Evolutionary conservation across 2,329 filamentous ascomycete species (phyloP).

Genomic region (Diplodia seriata): DNA sequence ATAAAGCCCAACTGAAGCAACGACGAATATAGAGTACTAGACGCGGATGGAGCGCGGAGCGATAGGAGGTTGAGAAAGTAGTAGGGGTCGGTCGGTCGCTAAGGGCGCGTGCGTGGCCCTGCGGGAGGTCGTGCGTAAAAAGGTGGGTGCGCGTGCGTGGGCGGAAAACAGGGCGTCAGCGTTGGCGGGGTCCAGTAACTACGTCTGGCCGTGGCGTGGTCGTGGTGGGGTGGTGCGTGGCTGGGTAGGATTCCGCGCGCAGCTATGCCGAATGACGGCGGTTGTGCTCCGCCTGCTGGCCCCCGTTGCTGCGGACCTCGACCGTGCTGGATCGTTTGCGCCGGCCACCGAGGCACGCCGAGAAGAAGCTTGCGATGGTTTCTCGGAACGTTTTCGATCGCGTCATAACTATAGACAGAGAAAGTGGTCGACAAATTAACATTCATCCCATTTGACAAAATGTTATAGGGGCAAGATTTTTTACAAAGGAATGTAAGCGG

Average conservation of each 20-base stretch:
- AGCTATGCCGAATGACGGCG: slow-evolving; percentile 23
- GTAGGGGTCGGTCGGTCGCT: too few species aligned
- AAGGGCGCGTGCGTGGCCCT: neutral
- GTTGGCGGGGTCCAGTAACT: slow-evolving; percentile 16
- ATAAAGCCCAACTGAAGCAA: neutral
- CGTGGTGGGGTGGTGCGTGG: slow-evolving; percentile 2
- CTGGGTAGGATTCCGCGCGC: slow-evolving; percentile 14
- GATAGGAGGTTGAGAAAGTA: neutral
- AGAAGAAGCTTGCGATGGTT: slow-evolving; percentile 31
- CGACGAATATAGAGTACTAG: neutral
- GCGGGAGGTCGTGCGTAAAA: slow-evolving; percentile 8
- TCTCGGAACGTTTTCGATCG: slow-evolving; percentile 28
- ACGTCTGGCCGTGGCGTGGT: slow-evolving; percentile 1
- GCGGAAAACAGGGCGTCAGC: neutral
- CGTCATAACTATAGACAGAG: slow-evolving; percentile 18
- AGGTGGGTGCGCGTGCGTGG: neutral
- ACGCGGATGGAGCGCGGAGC: neutral
- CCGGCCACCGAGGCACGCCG: slow-evolving; percentile 26
- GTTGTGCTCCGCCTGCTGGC: neutral
- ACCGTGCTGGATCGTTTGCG: slow-evolving; percentile 21
- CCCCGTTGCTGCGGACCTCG: neutral
- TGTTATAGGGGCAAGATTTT: slow-evolving; percentile 10
- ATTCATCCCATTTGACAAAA: slow-evolving; percentile 25
- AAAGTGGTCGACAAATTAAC: slow-evolving; percentile 24
- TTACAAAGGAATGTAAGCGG: slow-evolving; percentile 29